phyloP scores from a whole-genome alignment of 1,284 basidiomycete species.

The Fomitiporia mediterranea region DNA sequence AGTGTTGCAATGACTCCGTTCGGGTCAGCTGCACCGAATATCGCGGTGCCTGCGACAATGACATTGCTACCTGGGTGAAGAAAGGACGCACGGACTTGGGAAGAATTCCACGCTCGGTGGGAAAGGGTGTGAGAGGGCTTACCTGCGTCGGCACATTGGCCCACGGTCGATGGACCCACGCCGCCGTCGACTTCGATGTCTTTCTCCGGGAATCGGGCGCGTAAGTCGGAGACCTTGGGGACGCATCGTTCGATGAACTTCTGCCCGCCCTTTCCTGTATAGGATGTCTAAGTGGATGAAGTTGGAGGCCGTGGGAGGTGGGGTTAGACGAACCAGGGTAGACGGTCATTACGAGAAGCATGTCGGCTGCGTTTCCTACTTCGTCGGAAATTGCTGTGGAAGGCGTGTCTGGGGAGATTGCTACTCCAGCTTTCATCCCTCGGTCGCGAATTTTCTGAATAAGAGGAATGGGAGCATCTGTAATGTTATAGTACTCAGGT shows the following conservation, averaged over 20 bases:
- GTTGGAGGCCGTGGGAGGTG: background rate
- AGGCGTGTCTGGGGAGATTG: conserved; percentile 91
- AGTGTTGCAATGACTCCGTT: conserved; percentile 73
- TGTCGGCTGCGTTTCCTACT: conserved; percentile 77
- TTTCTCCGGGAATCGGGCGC: conserved; percentile 84
- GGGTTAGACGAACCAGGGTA: conserved; percentile 60
- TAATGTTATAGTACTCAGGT: background rate
- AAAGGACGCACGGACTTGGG: conserved; percentile 6
- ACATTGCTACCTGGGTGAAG: conserved; percentile 81
- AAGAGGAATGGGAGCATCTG: conserved; percentile 69
- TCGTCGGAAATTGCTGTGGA: conserved; percentile 81
- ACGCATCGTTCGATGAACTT: conserved; percentile 95
- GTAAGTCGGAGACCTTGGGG: conserved; percentile 89
- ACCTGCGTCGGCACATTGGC: conserved; percentile 89
- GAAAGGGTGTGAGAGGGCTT: conserved; percentile 27
- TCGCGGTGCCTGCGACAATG: conserved; percentile 96
- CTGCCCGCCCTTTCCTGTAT: conserved; percentile 84
- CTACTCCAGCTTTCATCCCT: conserved; percentile 89
- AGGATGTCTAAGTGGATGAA: background rate
- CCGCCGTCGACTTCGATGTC: conserved; percentile 99
- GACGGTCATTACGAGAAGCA: conserved; percentile 98
- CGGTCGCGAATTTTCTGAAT: conserved; percentile 72
- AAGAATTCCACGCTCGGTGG: conserved; percentile 5
- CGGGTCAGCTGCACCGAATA: conserved; percentile 82
- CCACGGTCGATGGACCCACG: conserved; percentile 88